phyloP scores from a whole-genome alignment of 176 grass and related monocot genomes.

The Tillandsia fasciculata region DNA sequence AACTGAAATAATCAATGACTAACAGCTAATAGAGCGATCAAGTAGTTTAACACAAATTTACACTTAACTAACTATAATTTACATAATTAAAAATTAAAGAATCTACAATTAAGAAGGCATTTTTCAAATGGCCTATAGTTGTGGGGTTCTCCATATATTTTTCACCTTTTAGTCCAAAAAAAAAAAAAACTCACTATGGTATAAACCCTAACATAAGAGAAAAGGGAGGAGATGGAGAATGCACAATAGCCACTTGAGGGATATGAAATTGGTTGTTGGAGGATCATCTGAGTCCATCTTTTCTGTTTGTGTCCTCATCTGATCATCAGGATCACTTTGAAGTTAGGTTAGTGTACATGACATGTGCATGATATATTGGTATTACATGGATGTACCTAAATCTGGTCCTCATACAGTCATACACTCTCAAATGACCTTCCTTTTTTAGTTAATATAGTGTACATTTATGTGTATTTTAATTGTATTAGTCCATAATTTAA shows the following conservation, averaged over 20 bases:
- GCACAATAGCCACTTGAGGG: slow-evolving; percentile 29
- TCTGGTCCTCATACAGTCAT: background rate
- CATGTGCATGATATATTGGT: background rate
- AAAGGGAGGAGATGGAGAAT: background rate
- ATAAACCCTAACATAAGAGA: background rate
- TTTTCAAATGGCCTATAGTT: too few species aligned
- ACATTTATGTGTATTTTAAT: background rate
- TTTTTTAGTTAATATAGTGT: background rate
- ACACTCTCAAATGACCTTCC: background rate
- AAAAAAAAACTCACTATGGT: too few species aligned
- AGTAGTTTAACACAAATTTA: too few species aligned
- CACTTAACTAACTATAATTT: too few species aligned
- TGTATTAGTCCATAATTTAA: background rate
- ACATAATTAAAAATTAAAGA: too few species aligned
- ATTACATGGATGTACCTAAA: background rate
- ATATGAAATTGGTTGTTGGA: slow-evolving; percentile 33
- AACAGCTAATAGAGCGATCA: too few species aligned
- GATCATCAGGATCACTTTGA: slow-evolving; percentile 10
- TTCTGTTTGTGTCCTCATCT: slow-evolving; percentile 24
- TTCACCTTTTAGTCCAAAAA: slow-evolving; percentile 6
- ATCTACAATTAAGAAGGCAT: too few species aligned
- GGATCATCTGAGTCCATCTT: slow-evolving; percentile 19
- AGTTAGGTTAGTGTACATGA: background rate
- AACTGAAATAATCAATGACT: too few species aligned
- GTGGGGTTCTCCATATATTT: background rate